A percentile compares a stretch with the other conserved stretches of the same genome.
These are phyloP conservation scores for Auricularia heimuer DNA, from an alignment of 768 basidiomycete species.

Conservation along the genomic window DNA sequence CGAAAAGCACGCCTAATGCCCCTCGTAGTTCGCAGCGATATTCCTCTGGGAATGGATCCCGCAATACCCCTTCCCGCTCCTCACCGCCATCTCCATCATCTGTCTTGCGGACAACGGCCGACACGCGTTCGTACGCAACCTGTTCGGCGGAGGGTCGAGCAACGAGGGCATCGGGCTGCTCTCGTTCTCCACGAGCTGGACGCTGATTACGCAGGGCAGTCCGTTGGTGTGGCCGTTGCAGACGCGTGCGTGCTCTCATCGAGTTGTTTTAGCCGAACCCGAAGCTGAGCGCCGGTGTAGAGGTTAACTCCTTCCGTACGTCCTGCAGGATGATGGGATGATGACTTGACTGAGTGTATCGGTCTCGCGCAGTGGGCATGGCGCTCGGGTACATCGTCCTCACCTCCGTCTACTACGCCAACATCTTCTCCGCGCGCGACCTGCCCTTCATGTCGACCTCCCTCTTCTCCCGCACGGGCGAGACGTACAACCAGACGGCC, in stretches of 20 bases:
- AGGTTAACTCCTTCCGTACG: constrained; percentile 36
- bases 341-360: neutral
- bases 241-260: constrained; percentile 30
- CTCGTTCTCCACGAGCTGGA: constrained; percentile 41
- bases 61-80: constrained; percentile 30
- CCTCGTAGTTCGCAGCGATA: constrained; percentile 29
- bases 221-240: constrained; percentile 48
- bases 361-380: constrained; percentile 32
- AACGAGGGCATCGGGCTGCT: constrained; percentile 43
- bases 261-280: neutral
- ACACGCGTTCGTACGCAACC: constrained; percentile 30
- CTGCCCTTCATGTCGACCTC: constrained; percentile 40
- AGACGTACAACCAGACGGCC: constrained; percentile 31
- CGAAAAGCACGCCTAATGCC: neutral
- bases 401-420: constrained; percentile 32
- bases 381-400: constrained; percentile 36
- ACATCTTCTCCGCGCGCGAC: constrained; percentile 35
- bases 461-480: constrained; percentile 29
- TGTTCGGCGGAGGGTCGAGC: constrained; percentile 36
- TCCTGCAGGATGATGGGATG: neutral
- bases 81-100: constrained; percentile 40
- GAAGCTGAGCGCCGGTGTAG: constrained; percentile 11
- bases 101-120: constrained; percentile 40
- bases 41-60: constrained; percentile 39
- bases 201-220: constrained; percentile 43